Evolutionary conservation across 306 rosid species (phyloP).

Genomic region (Casuarina glauca): DNA sequence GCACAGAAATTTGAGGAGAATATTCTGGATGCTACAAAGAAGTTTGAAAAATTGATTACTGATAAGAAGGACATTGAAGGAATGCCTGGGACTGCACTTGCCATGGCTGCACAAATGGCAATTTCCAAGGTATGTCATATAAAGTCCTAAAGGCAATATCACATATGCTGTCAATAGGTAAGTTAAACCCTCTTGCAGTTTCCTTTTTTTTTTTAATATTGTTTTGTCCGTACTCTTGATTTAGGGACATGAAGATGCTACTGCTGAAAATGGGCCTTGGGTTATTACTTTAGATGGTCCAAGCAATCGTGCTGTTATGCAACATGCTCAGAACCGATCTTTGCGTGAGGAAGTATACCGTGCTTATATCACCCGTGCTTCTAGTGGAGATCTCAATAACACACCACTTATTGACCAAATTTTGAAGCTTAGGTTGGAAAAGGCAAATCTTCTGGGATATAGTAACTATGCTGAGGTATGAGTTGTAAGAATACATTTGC

Average conservation of each 20-base stretch:
- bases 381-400: conserved; percentile 80
- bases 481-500: not conserved
- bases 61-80: conserved; percentile 86
- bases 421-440: conserved; percentile 91
- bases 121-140: conserved; percentile 63
- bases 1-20: conserved; percentile 82
- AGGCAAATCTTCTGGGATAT: conserved; percentile 85
- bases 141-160: not conserved
- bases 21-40: conserved; percentile 90
- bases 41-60: conserved; percentile 79
- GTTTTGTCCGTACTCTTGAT: not conserved
- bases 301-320: conserved; percentile 75
- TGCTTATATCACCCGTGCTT: conserved; percentile 74
- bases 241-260: conserved; percentile 88
- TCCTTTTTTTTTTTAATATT: not conserved
- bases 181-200: not conserved
- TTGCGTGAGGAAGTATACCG: conserved; percentile 85
- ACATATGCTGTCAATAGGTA: not conserved
- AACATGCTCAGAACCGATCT: conserved; percentile 79
- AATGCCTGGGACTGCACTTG: conserved; percentile 91
- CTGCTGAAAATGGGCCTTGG: conserved; percentile 94
- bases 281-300: conserved; percentile 86
- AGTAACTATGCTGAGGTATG: conserved; percentile 94
- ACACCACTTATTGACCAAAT: conserved; percentile 68
- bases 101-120: conserved; percentile 91